Evolutionary conservation across 1,284 basidiomycete species (phyloP).

Genomic region (Peniophora sp.): DNA sequence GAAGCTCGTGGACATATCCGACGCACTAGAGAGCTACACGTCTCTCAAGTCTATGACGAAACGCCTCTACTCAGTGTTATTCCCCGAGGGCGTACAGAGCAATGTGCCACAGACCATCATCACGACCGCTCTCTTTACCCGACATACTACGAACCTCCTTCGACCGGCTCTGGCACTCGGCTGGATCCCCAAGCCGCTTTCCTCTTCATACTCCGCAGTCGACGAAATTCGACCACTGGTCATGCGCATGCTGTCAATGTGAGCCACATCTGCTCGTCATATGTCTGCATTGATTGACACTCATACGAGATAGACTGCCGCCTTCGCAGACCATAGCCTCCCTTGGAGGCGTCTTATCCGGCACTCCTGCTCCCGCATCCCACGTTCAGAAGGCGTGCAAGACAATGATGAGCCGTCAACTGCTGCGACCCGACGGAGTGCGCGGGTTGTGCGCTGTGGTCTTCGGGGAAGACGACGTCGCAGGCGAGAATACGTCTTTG

Average conservation of each 20-base stretch:
- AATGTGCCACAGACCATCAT: constrained; percentile 48
- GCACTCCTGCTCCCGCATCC: constrained; percentile 27
- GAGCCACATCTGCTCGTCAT: constrained; percentile 20
- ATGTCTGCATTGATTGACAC: neutral
- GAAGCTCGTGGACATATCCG: constrained; percentile 36
- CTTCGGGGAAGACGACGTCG: constrained; percentile 51
- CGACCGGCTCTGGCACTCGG: constrained; percentile 53
- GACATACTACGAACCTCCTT: constrained; percentile 50
- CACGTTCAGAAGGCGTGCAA: constrained; percentile 53
- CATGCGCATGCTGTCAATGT: constrained; percentile 53
- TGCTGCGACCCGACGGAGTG: constrained; percentile 61
- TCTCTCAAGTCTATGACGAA: constrained; percentile 32
- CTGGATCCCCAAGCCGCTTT: constrained; percentile 55
- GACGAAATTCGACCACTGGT: constrained; percentile 36
- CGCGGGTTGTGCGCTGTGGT: constrained; percentile 57
- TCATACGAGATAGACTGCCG: constrained; percentile 32
- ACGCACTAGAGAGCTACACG: constrained; percentile 32
- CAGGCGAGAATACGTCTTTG: constrained; percentile 42
- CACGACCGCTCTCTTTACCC: constrained; percentile 49
- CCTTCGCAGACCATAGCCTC: constrained; percentile 58
- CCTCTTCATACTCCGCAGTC: constrained; percentile 27
- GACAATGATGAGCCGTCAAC: constrained; percentile 54
- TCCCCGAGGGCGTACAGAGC: constrained; percentile 39
- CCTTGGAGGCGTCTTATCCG: constrained; percentile 49
- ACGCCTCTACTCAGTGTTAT: constrained; percentile 40